Evolutionary conservation across 2,329 filamentous ascomycete species (phyloP).

Genomic region (Mollisiaceae sp.): DNA sequence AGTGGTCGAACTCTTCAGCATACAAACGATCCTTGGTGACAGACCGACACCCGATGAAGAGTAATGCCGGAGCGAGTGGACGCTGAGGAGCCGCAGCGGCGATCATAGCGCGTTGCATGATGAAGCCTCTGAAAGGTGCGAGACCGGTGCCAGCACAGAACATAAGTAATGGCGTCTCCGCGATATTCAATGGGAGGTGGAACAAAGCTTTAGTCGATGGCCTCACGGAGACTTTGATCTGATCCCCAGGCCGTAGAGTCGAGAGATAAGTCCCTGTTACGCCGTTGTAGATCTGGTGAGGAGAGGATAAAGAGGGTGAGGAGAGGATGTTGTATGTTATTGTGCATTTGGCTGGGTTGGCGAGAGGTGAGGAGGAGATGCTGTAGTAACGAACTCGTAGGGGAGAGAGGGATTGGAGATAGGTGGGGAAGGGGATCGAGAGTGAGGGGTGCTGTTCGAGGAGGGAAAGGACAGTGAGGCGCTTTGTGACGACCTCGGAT

Average conservation of each 20-base stretch:
- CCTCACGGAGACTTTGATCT: conserved; percentile 4
- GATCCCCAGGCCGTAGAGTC: conserved; percentile 19
- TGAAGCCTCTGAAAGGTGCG: not conserved
- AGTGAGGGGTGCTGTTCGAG: conserved; percentile 65
- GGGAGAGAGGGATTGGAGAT: conserved; percentile 72
- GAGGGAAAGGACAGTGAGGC: conserved; percentile 68
- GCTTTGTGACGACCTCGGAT: conserved; percentile 47
- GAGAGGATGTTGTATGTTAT: conserved; percentile 13
- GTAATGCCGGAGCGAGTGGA: not conserved
- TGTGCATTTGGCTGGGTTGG: conserved; percentile 49
- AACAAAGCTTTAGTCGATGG: conserved; percentile 27
- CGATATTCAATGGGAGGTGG: conserved; percentile 37
- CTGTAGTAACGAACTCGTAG: conserved; percentile 78
- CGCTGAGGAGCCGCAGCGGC: conserved; percentile 23
- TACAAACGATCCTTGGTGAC: conserved; percentile 35
- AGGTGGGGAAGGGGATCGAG: conserved; percentile 66
- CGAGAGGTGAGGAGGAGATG: conserved; percentile 74
- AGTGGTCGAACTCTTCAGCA: conserved; percentile 14
- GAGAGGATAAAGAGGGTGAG: not conserved
- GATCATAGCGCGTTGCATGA: conserved; percentile 52
- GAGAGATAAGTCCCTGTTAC: conserved; percentile 67
- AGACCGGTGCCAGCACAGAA: conserved; percentile 15
- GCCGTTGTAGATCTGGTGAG: conserved; percentile 53
- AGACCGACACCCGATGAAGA: conserved; percentile 18
- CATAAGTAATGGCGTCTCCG: conserved; percentile 41